Percentiles rank a stretch among this genome's conserved stretches.
Evolutionary conservation across 106 monocot species (phyloP).

Genomic region (Dendrobium catenatum): DNA sequence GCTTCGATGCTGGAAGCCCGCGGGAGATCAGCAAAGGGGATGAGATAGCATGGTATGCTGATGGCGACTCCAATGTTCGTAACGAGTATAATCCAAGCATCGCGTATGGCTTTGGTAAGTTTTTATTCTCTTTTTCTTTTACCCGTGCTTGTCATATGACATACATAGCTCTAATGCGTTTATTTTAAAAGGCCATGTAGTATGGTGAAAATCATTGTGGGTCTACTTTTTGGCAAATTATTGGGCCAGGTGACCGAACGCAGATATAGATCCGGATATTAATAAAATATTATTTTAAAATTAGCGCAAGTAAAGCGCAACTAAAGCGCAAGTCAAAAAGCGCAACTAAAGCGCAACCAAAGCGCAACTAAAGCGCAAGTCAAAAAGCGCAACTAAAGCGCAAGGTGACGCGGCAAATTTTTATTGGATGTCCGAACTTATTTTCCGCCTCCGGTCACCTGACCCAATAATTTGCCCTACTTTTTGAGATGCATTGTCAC

Average conservation of each 20-base stretch:
- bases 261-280: too few species aligned
- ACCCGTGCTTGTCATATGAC: background rate
- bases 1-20: constrained; percentile 29
- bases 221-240: background rate
- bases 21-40: constrained; percentile 92
- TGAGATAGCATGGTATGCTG: constrained; percentile 98
- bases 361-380: too few species aligned
- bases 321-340: too few species aligned
- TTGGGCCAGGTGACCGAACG: too few species aligned
- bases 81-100: constrained; percentile 74
- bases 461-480: background rate
- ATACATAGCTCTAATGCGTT: background rate
- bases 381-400: too few species aligned
- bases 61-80: constrained; percentile 71
- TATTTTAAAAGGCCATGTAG: background rate
- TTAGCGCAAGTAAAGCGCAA: too few species aligned
- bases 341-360: too few species aligned
- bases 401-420: too few species aligned
- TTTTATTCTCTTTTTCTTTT: background rate
- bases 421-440: too few species aligned
- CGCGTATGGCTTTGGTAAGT: constrained; percentile 79
- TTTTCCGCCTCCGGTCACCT: too few species aligned
- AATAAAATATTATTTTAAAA: too few species aligned
- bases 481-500: background rate
- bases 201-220: background rate